phyloP scores from a whole-genome alignment of 441 rosid genomes.

The Populus hybrid region DNA sequence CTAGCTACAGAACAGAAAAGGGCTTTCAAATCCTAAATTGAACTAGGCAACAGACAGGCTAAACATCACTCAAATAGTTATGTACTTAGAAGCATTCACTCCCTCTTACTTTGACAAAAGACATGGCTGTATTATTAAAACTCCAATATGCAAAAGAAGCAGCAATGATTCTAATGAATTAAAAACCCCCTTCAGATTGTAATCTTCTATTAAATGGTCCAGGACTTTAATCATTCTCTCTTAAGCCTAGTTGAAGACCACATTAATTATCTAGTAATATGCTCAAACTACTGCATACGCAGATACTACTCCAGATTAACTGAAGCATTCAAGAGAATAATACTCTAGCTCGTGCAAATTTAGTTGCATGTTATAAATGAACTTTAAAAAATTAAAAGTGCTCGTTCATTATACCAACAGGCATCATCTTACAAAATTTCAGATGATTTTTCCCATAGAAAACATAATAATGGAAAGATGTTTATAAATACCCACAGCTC shows the following conservation, averaged over 20 bases:
- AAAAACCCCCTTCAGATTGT: conserved; percentile 4
- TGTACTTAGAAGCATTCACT: neutral
- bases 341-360: neutral
- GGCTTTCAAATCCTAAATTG: neutral
- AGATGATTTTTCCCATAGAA: neutral
- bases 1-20: neutral
- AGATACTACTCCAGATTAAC: neutral
- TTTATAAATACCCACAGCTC: neutral
- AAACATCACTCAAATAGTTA: neutral
- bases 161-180: neutral
- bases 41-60: neutral
- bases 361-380: neutral
- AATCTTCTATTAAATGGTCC: neutral
- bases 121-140: neutral
- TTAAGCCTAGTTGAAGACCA: neutral
- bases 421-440: neutral
- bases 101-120: neutral
- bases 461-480: neutral
- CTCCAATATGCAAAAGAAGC: neutral
- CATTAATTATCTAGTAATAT: neutral
- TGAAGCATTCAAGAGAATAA: neutral
- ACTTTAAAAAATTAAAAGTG: neutral
- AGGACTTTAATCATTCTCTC: neutral
- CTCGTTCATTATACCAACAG: neutral
- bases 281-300: neutral